These are phyloP conservation scores for Eutrema heterophyllum DNA, from an alignment of 345 rosid species.

Conservation along the genomic window DNA sequence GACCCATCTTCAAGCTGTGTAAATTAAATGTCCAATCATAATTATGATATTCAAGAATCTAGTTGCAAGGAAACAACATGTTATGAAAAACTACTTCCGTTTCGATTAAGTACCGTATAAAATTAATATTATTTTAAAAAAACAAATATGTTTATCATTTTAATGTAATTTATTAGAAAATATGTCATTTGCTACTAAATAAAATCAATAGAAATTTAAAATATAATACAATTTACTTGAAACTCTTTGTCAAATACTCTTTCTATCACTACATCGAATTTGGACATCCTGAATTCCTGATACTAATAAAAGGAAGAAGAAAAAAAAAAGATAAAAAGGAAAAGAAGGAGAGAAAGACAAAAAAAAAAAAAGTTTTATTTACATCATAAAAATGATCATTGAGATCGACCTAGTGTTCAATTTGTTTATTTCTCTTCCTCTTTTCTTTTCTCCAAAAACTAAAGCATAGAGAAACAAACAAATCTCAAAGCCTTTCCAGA, in stretches of 20 bases:
- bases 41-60: too few species aligned
- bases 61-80: too few species aligned
- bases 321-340: slow-evolving; percentile 26
- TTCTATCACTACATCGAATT: slow-evolving; percentile 14
- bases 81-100: too few species aligned
- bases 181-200: too few species aligned
- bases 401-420: background rate
- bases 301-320: background rate
- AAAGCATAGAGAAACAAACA: slow-evolving; percentile 30
- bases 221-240: background rate
- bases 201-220: too few species aligned
- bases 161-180: too few species aligned
- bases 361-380: background rate
- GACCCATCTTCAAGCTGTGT: background rate
- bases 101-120: too few species aligned
- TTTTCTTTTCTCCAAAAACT: slow-evolving; percentile 20
- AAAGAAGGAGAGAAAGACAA: slow-evolving; percentile 8
- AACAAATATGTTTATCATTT: too few species aligned
- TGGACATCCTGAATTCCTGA: background rate
- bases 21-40: too few species aligned
- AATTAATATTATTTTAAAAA: too few species aligned
- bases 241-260: background rate
- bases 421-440: slow-evolving; percentile 15
- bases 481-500: slow-evolving; percentile 42
- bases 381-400: slow-evolving; percentile 4